Percentiles rank a stretch among this genome's conserved stretches.
Conservation (phyloP, 2,329 filamentous ascomycete genomes). For the Colletotrichum musae region DNA sequence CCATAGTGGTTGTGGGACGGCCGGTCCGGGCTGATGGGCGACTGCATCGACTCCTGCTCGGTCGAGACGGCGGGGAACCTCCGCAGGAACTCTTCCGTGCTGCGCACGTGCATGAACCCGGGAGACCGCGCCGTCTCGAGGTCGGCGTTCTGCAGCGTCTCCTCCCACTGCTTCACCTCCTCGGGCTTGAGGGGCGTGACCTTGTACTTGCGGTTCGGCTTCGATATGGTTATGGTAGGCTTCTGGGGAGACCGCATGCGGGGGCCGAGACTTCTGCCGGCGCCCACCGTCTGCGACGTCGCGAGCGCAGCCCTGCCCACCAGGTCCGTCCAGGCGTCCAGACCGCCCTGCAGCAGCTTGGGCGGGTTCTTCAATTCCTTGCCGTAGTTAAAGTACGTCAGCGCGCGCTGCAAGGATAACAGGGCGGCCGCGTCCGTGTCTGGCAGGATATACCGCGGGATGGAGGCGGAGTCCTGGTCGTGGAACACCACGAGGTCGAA, state of each 20-base stretch:
- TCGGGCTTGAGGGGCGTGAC: conserved; percentile 82
- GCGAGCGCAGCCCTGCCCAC: conserved; percentile 78
- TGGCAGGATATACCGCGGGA: conserved; percentile 56
- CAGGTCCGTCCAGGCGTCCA: conserved; percentile 90
- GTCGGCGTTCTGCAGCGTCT: conserved; percentile 78
- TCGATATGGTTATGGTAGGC: conserved; percentile 40
- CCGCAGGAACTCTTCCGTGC: conserved; percentile 87
- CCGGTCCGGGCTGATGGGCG: conserved; percentile 48
- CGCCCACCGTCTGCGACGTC: conserved; percentile 51
- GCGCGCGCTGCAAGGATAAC: conserved; percentile 80
- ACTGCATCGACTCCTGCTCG: conserved; percentile 72
- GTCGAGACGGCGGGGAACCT: conserved; percentile 81
- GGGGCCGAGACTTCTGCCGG: conserved; percentile 30
- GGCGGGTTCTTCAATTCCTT: conserved; percentile 81
- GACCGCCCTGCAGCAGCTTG: conserved; percentile 83
- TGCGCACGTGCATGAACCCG: conserved; percentile 71
- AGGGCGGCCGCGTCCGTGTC: conserved; percentile 68
- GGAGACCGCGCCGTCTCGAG: conserved; percentile 63
- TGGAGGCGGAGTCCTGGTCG: conserved; percentile 75
- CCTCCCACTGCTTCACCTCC: conserved; percentile 86
- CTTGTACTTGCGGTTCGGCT: conserved; percentile 60
- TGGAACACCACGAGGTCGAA: conserved; percentile 95
- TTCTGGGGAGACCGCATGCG: conserved; percentile 30
- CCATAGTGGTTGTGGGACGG: conserved; percentile 24
- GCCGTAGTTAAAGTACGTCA: conserved; percentile 87